Percentiles rank a stretch among this genome's conserved stretches.
These are phyloP conservation scores for Epithemia pelagica DNA, from an alignment of 108 stramenopile species.

Conservation along the genomic window DNA sequence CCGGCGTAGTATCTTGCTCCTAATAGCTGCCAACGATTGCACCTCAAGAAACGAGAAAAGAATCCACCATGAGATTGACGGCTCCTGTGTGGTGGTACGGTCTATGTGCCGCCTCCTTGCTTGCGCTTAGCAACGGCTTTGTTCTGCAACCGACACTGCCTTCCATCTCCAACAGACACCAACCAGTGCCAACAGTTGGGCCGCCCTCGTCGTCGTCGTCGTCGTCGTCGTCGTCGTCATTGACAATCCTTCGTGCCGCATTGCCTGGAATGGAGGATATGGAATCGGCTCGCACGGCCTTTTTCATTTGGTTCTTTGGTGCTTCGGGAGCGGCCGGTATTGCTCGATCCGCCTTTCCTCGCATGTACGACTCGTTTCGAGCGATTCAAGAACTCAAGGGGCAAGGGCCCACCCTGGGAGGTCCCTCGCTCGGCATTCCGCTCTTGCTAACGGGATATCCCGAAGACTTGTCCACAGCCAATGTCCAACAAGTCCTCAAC, in stretches of 20 bases:
- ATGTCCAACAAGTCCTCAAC: slow-evolving; percentile 47
- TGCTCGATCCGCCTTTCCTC: slow-evolving; percentile 50
- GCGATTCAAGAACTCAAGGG: slow-evolving; percentile 35
- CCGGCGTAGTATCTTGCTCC: no score
- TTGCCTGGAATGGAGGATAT: not conserved
- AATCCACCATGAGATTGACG: no score
- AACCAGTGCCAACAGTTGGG: not conserved
- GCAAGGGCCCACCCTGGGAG: slow-evolving; percentile 38
- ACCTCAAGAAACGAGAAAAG: no score
- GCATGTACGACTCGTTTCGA: slow-evolving; percentile 35
- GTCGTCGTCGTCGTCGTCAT: not conserved
- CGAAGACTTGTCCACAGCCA: slow-evolving; percentile 45
- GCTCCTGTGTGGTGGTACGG: not conserved
- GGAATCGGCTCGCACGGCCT: slow-evolving; percentile 6
- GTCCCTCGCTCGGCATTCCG: slow-evolving; percentile 35
- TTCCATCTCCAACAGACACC: not conserved
- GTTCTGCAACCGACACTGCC: not conserved
- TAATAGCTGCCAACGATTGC: no score
- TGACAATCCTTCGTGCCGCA: not conserved
- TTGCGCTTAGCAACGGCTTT: not conserved
- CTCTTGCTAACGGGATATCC: slow-evolving; percentile 52
- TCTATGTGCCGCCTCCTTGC: not conserved
- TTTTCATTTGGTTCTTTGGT: slow-evolving; percentile 63
- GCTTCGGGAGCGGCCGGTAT: slow-evolving; percentile 58
- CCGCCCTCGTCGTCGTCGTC: not conserved